phyloP scores from a whole-genome alignment of 139 green algal species.

The Zygnema cylindricum region DNA sequence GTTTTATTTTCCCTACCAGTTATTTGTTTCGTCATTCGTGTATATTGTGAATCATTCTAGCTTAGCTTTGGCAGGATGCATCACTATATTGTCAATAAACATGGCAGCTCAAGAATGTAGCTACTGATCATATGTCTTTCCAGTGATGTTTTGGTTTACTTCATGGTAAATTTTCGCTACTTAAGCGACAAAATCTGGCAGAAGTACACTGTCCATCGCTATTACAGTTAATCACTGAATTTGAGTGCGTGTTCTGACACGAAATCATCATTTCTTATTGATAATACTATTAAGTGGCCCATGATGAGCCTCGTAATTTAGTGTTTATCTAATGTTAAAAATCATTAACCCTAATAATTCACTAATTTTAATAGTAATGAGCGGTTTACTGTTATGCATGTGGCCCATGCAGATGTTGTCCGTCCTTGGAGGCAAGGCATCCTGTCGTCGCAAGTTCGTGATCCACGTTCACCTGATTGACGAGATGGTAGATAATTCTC shows the following conservation, averaged over 20 bases:
- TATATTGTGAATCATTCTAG: no score
- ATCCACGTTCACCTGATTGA: constrained; percentile 48
- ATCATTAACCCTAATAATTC: background rate
- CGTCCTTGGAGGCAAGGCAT: constrained; percentile 49
- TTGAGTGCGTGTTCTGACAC: background rate
- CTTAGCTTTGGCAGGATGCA: no score
- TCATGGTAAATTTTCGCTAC: no score
- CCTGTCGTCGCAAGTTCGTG: constrained; percentile 54
- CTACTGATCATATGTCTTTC: no score
- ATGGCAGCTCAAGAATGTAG: no score
- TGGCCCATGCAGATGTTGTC: constrained; percentile 29
- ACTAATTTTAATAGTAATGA: background rate
- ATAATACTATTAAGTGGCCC: background rate
- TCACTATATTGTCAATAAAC: no score
- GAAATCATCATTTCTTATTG: background rate
- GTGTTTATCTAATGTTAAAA: background rate
- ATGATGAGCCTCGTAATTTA: background rate
- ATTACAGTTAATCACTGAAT: background rate
- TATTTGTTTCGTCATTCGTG: no score
- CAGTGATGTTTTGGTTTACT: no score
- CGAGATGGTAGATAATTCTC: constrained; percentile 23
- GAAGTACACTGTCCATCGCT: background rate
- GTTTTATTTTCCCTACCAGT: no score
- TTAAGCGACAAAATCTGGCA: no score
- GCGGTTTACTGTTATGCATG: background rate